These are phyloP conservation scores for Narthecium ossifragum DNA, from an alignment of 106 monocot genomes.

Conservation along the genomic window DNA sequence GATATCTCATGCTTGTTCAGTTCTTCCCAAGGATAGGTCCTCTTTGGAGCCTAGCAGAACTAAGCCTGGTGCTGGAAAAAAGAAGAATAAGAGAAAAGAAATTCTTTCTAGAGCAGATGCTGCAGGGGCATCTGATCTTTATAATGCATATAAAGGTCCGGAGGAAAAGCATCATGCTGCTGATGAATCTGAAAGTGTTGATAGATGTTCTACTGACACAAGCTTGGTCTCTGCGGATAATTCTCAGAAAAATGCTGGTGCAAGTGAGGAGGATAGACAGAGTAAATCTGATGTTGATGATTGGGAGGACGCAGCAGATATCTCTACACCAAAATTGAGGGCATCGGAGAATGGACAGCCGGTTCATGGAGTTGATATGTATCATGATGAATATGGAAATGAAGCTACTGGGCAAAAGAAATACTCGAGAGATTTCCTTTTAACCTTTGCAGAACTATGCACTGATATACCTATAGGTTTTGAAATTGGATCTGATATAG, in stretches of 20 bases:
- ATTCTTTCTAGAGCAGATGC: constrained; percentile 83
- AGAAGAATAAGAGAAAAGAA: constrained; percentile 64
- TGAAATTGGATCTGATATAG: constrained; percentile 8
- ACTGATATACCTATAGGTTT: constrained; percentile 4
- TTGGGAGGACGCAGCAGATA: constrained; percentile 84
- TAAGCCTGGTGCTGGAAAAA: constrained; percentile 30
- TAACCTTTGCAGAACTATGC: not conserved
- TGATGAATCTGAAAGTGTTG: constrained; percentile 11
- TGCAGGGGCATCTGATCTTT: constrained; percentile 75
- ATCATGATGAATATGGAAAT: constrained; percentile 3
- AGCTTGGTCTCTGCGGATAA: constrained; percentile 13
- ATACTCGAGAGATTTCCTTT: constrained; percentile 9
- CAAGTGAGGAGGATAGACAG: constrained; percentile 26
- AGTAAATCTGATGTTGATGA: constrained; percentile 63
- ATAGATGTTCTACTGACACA: constrained; percentile 20
- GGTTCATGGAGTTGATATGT: no score
- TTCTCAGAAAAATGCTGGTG: constrained; percentile 16
- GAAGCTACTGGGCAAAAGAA: not conserved
- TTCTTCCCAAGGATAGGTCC: constrained; percentile 33
- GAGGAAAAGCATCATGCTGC: constrained; percentile 45
- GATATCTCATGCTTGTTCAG: not conserved
- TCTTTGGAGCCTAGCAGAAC: constrained; percentile 20
- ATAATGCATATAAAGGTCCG: constrained; percentile 82
- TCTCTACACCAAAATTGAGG: constrained; percentile 13
- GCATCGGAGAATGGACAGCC: not conserved